Base-by-base conservation (phyloP, 306 rosid species). In the Vigna trinervia region DNA sequence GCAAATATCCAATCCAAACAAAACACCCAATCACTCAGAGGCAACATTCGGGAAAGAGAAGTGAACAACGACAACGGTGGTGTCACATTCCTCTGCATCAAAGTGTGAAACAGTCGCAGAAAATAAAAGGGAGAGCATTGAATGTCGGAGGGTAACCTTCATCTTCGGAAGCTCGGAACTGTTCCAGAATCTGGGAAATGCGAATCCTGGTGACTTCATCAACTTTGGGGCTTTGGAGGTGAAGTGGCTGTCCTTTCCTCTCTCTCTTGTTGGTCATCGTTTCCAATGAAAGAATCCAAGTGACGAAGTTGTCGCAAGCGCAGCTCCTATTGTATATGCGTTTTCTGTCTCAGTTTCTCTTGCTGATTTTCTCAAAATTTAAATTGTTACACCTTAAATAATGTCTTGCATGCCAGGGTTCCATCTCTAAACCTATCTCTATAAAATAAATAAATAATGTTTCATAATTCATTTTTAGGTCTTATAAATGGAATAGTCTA, bases 141-240 rank as follows among this genome's bases (percentile, higher is more conserved):
- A 28, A 68, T 39, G 30, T 26, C 0, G 12, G 34, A 6, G 45
- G 11, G 51, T 6, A 6, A 91, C 98, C 96, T 83, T 77, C 80
- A 17, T 86, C 93, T 0, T 74, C 36, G 57, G 97, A 85, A 22
- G 58, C 48, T 26, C 5, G 45, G 57, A 94, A 94, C 4, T 77
- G 36, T 1, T 72, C 34, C 1, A 94, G 82, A 51, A 41, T 23
- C 30, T 26, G 56, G 8, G 53, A n/a, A 20, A 94, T 4, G 69
- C 75, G 83, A 83, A 59, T 66, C 80, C 80, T 69, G 13, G 75
- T 51, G 48, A 22, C 52, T 77, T 86, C 87, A 56, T 74, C 63
- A 32, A 85, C 60, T 7, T 22, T 75, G 83, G 56, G 64, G 41
- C 51, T 84, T 48, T 41, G 78, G 0, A 28, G 74, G 3, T 48